These are phyloP conservation scores for Protomyces lactucae-debilis DNA, from an alignment of 1,139 yeast species.

Conservation along the genomic window DNA sequence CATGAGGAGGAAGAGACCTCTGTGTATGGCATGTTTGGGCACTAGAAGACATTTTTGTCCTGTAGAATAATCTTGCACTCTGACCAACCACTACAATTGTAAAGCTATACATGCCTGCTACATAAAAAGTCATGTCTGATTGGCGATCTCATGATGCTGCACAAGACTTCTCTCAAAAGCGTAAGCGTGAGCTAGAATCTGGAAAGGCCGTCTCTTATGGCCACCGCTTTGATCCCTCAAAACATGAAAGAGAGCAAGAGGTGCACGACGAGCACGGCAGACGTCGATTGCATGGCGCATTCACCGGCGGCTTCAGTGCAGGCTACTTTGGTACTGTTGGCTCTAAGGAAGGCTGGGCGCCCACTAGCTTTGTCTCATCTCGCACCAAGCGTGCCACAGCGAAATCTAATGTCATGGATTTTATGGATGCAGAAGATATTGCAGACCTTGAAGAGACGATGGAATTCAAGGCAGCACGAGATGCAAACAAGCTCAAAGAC, in stretches of 20 bases:
- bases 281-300: constrained; percentile 39
- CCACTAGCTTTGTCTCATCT: constrained; percentile 35
- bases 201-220: neutral
- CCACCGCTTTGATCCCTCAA: constrained; percentile 24
- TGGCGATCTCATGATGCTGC: constrained; percentile 1
- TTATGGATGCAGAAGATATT: constrained; percentile 40
- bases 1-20: neutral
- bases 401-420: constrained; percentile 34
- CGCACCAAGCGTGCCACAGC: constrained; percentile 33
- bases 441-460: constrained; percentile 35
- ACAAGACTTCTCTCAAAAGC: neutral
- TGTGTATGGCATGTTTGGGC: neutral
- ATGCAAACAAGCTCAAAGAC: constrained; percentile 3
- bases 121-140: neutral
- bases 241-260: constrained; percentile 32
- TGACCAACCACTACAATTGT: neutral
- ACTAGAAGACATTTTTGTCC: neutral
- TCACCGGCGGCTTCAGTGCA: constrained; percentile 41
- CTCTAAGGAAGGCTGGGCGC: constrained; percentile 40
- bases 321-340: constrained; percentile 41
- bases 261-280: constrained; percentile 34
- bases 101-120: neutral
- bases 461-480: constrained; percentile 22
- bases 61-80: neutral
- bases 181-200: neutral